phyloP scores from a whole-genome alignment of 805 yeast species.

The Sporopachydermia quercuum region DNA sequence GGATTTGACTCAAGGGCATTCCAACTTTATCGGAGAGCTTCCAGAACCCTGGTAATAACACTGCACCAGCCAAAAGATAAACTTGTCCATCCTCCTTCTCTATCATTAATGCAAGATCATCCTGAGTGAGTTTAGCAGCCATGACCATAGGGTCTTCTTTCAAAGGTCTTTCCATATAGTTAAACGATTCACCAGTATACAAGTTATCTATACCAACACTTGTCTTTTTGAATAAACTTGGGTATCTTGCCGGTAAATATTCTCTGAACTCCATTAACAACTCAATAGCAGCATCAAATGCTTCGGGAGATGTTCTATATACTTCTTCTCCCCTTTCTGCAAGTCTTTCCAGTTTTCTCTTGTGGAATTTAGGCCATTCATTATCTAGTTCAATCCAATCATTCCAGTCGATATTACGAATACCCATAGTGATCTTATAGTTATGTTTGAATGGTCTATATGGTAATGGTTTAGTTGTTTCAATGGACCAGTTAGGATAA shows the following conservation, averaged over 20 bases:
- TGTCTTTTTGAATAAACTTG: slow-evolving; percentile 33
- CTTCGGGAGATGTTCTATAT: slow-evolving; percentile 36
- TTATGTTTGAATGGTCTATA: slow-evolving; percentile 54
- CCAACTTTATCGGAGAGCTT: slow-evolving; percentile 44
- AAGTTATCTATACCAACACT: slow-evolving; percentile 33
- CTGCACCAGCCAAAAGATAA: slow-evolving; percentile 43
- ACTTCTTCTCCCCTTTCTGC: slow-evolving; percentile 29
- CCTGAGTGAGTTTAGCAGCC: slow-evolving; percentile 44
- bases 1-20: slow-evolving; percentile 40
- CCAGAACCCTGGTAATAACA: slow-evolving; percentile 59
- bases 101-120: slow-evolving; percentile 53
- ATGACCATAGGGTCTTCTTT: slow-evolving; percentile 43
- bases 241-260: slow-evolving; percentile 44
- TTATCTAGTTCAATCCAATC: slow-evolving; percentile 57
- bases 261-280: slow-evolving; percentile 34
- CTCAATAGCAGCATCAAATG: slow-evolving; percentile 41
- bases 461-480: slow-evolving; percentile 39
- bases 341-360: slow-evolving; percentile 35
- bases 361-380: slow-evolving; percentile 44
- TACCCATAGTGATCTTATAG: slow-evolving; percentile 56
- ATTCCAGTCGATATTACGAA: slow-evolving; percentile 43
- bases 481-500: slow-evolving; percentile 33
- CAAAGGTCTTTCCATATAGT: slow-evolving; percentile 18
- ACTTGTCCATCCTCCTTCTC: slow-evolving; percentile 45
- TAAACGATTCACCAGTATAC: slow-evolving; percentile 36